Evolutionary conservation across 2,329 filamentous ascomycete genomes (phyloP).

Genomic region (Claviceps digitariae): DNA sequence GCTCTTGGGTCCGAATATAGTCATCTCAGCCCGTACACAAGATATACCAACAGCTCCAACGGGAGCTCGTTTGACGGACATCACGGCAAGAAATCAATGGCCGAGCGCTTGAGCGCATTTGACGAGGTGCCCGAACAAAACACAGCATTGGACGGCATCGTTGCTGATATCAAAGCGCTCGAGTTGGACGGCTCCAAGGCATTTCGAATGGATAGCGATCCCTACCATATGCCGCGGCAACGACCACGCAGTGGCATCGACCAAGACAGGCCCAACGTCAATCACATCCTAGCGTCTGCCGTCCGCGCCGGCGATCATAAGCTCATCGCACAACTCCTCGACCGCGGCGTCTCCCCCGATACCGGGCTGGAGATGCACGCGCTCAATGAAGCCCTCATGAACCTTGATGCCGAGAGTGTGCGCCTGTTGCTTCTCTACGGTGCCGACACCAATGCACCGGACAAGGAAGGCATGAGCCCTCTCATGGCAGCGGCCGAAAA

Average conservation of each 20-base stretch:
- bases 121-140: slow-evolving; percentile 11
- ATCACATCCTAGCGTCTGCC: slow-evolving; percentile 36
- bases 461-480: slow-evolving; percentile 36
- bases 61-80: slow-evolving; percentile 17
- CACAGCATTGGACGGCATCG: slow-evolving; percentile 11
- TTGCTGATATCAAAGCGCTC: slow-evolving; percentile 21
- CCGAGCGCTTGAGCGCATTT: slow-evolving; percentile 18
- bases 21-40: slow-evolving; percentile 5
- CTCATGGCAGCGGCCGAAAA: slow-evolving; percentile 37
- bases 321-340: slow-evolving; percentile 41
- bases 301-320: slow-evolving; percentile 44
- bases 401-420: slow-evolving; percentile 38
- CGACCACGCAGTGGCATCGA: slow-evolving; percentile 31
- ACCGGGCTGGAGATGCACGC: slow-evolving; percentile 31
- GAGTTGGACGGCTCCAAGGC: slow-evolving; percentile 28
- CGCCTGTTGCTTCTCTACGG: slow-evolving; percentile 43
- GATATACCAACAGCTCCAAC: slow-evolving; percentile 17
- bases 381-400: slow-evolving; percentile 38
- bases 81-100: slow-evolving; percentile 7
- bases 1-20: slow-evolving; percentile 1
- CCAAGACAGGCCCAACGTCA: slow-evolving; percentile 29
- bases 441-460: slow-evolving; percentile 39
- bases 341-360: slow-evolving; percentile 41
- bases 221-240: slow-evolving; percentile 37
- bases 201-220: slow-evolving; percentile 36